Evolutionary conservation across 768 basidiomycete genomes (phyloP), one percentile per base, ranked within the genome.

Genomic region (Neoboletus magnificus): DNA sequence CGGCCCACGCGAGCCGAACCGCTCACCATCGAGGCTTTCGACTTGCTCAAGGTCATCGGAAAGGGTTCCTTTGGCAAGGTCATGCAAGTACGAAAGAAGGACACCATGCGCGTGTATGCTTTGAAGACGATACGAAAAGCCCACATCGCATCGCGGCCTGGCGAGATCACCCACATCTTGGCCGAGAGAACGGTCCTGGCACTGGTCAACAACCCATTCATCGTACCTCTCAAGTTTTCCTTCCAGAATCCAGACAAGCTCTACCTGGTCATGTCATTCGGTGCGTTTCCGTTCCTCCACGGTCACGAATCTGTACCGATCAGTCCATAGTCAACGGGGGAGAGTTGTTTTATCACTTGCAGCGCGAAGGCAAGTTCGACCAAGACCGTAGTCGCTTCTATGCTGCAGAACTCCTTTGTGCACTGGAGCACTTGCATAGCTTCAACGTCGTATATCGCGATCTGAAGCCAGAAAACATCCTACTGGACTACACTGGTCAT

Each of bases 391-490:
- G 91, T 70, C 84, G 96, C 33, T 99, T 96, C 76, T 99, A 99
- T 68, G 96, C 96, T 4, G 94, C 96, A n/a, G 96, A 99, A 73
- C 77, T 99, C 32, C 79, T 99, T 9, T 89, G 91, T 65, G 96
- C 96, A 0, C 75, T 99, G 61, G 96, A 99, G 70, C 95, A 98
- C 75, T 71, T 99, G 53, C 96, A 99, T 64, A 84, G 91, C 48
- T 98, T 98, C 79, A 97, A 99, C 68, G 96, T 99, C 32, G 93
- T 99, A 36, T 98, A 98, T 74, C 91, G 95, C 43, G 96, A 99
- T 71, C 76, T 99, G 62, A 99, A 99, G 69, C 96, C 96, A 13
- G 96, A 99, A 74, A 99, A 99, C 71, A 99, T 98, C 66, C 76
- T 99, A 5, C 76, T 99, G 47, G 96, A 98, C 73, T 98, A 96